Evolutionary conservation across 2,329 filamentous ascomycete species (phyloP).

Genomic region (Simplicillium aogashimaense): DNA sequence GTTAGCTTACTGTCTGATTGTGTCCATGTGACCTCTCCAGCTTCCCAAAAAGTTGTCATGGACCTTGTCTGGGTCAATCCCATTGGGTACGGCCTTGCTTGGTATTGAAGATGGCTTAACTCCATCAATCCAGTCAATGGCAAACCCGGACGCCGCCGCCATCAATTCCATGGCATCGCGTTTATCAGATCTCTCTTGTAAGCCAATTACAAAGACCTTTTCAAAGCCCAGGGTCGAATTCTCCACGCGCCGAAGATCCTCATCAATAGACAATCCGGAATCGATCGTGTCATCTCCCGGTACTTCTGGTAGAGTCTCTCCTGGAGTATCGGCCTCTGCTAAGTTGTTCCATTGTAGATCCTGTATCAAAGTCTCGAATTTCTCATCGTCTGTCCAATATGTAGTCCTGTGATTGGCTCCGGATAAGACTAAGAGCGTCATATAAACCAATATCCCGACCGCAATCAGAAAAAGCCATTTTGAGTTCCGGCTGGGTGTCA

Average conservation of each 20-base stretch:
- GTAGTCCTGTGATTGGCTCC: too few relatives aligned
- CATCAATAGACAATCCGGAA: too few relatives aligned
- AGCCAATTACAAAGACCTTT: slow-evolving; percentile 39
- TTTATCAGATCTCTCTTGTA: slow-evolving; percentile 37
- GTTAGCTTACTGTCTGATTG: slow-evolving; percentile 16
- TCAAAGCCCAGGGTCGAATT: slow-evolving; percentile 25
- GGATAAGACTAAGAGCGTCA: too few relatives aligned
- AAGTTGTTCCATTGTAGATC: too few relatives aligned
- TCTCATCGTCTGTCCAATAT: too few relatives aligned
- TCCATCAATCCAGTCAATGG: slow-evolving; percentile 36
- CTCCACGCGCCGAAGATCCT: slow-evolving; percentile 5
- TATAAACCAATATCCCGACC: too few relatives aligned
- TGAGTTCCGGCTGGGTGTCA: too few relatives aligned
- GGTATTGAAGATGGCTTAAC: slow-evolving; percentile 24
- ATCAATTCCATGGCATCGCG: slow-evolving; percentile 37
- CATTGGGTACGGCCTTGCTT: slow-evolving; percentile 24
- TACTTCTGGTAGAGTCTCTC: too few relatives aligned
- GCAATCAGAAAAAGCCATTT: too few relatives aligned
- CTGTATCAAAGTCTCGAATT: too few relatives aligned
- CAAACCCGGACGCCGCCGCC: slow-evolving; percentile 31
- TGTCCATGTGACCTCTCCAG: slow-evolving; percentile 30
- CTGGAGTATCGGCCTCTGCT: too few relatives aligned
- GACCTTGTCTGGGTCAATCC: slow-evolving; percentile 14
- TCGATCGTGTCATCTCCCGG: too few relatives aligned
- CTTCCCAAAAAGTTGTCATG: slow-evolving; percentile 25